phyloP scores from a whole-genome alignment of 208 protist species.

The Leishmania tropica region DNA sequence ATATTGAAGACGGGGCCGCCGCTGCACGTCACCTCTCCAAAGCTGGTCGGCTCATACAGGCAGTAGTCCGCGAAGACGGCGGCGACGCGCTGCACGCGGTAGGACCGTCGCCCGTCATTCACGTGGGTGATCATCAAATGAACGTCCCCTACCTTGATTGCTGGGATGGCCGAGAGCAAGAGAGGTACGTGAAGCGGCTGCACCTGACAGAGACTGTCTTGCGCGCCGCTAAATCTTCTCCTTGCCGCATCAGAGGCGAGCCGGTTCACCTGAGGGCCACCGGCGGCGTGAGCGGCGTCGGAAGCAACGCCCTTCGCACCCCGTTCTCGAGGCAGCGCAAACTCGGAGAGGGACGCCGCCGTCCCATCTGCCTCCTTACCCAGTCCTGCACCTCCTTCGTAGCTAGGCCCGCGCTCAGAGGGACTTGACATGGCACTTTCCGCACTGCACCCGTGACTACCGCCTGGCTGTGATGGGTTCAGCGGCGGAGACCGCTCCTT shows the following conservation, averaged over 20 bases:
- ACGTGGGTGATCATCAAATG: conserved; percentile 86
- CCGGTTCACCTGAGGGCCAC: not conserved
- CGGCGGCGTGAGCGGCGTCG: not conserved
- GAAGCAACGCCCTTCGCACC: not conserved
- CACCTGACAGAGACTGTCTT: conserved; percentile 44
- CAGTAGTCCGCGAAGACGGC: conserved; percentile 71
- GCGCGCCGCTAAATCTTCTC: not conserved
- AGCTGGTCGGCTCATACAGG: conserved; percentile 57
- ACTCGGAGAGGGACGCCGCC: not conserved
- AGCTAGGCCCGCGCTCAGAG: not conserved
- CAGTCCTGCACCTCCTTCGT: not conserved
- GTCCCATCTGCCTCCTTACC: not conserved
- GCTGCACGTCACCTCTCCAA: conserved; percentile 51
- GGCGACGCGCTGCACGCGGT: conserved; percentile 62
- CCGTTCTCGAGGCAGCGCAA: not conserved
- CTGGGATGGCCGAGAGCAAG: conserved; percentile 62
- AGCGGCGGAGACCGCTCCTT: not conserved
- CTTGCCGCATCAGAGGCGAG: not conserved
- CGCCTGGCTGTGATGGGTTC: not conserved
- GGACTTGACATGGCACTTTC: not conserved
- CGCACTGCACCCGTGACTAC: not conserved
- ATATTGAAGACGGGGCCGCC: conserved; percentile 82
- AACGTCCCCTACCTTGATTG: conserved; percentile 56
- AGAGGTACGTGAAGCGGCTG: conserved; percentile 80
- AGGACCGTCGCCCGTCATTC: conserved; percentile 45